Evolutionary conservation across 1,284 basidiomycete species (phyloP).

Genomic region (Apiotrichum laibachii): DNA sequence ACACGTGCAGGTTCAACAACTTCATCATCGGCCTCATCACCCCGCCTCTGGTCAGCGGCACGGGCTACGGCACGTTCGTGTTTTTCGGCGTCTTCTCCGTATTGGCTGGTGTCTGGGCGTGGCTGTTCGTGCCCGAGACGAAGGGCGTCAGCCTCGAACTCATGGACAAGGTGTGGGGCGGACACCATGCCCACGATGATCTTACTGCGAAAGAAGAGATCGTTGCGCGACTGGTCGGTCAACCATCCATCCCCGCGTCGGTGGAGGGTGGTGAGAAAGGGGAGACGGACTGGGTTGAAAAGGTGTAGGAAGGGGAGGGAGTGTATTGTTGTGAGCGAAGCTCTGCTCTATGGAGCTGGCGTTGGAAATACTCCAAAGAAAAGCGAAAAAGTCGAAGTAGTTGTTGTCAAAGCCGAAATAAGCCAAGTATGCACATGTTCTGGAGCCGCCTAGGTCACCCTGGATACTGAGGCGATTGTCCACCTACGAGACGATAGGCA

Average conservation of each 20-base stretch:
- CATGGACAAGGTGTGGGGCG: constrained; percentile 20
- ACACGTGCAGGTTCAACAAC: constrained; percentile 57
- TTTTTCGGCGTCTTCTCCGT: constrained; percentile 29
- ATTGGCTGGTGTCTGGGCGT: constrained; percentile 21
- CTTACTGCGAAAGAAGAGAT: not conserved
- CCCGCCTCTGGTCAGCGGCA: constrained; percentile 26
- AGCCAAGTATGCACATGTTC: too few species aligned
- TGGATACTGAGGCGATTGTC: too few species aligned
- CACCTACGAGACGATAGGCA: too few species aligned
- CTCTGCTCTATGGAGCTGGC: too few species aligned
- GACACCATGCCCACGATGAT: constrained; percentile 9
- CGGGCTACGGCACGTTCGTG: constrained; percentile 31
- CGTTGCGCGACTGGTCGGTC: not conserved
- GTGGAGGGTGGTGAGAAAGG: too few species aligned
- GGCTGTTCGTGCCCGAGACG: constrained; percentile 30
- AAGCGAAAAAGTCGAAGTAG: too few species aligned
- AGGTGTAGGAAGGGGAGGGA: too few species aligned
- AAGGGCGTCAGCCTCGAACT: constrained; percentile 22
- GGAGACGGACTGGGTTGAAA: too few species aligned
- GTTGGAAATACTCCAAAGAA: too few species aligned
- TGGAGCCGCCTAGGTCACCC: too few species aligned
- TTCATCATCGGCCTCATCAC: constrained; percentile 68
- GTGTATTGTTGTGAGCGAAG: too few species aligned
- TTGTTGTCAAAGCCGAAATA: too few species aligned
- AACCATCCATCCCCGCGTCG: not conserved